These are phyloP conservation scores for Heterobasidion annosum DNA, from an alignment of 1,284 basidiomycete species.

Conservation along the genomic window DNA sequence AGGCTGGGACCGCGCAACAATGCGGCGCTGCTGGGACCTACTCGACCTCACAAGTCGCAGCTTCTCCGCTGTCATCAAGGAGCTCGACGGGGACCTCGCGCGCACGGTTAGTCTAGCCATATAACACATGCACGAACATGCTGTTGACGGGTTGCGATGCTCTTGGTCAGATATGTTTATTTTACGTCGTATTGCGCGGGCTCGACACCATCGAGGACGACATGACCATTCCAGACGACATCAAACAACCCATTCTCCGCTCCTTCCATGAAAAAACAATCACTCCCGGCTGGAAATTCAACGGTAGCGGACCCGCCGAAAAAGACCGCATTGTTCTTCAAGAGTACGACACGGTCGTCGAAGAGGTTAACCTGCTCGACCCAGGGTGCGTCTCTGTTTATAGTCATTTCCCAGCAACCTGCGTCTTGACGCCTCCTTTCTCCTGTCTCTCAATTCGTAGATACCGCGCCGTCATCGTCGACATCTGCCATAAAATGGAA, in stretches of 20 bases:
- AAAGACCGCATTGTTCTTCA: constrained; percentile 86
- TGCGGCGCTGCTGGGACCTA: constrained; percentile 89
- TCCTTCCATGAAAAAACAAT: constrained; percentile 79
- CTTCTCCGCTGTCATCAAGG: constrained; percentile 94
- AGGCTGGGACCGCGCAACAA: constrained; percentile 76
- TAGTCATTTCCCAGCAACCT: background rate
- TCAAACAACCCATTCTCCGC: constrained; percentile 84
- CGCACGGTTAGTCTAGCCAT: constrained; percentile 50
- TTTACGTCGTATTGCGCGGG: constrained; percentile 91
- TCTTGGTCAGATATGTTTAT: constrained; percentile 74
- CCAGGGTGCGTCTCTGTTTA: constrained; percentile 40
- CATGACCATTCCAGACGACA: constrained; percentile 85
- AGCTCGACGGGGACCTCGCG: constrained; percentile 92
- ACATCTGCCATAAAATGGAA: constrained; percentile 84
- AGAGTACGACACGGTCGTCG: constrained; percentile 80
- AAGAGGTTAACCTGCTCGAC: constrained; percentile 70
- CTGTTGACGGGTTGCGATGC: too few relatives aligned
- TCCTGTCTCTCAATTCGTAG: constrained; percentile 26
- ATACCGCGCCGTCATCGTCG: constrained; percentile 77
- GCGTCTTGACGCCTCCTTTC: background rate
- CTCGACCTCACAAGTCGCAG: constrained; percentile 86
- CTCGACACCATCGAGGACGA: constrained; percentile 98
- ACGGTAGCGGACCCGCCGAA: constrained; percentile 78
- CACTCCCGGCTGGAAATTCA: constrained; percentile 85
- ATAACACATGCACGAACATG: background rate